Conservation (phyloP, 2,329 filamentous ascomycete genomes). For the Aspergillus vadensis region DNA sequence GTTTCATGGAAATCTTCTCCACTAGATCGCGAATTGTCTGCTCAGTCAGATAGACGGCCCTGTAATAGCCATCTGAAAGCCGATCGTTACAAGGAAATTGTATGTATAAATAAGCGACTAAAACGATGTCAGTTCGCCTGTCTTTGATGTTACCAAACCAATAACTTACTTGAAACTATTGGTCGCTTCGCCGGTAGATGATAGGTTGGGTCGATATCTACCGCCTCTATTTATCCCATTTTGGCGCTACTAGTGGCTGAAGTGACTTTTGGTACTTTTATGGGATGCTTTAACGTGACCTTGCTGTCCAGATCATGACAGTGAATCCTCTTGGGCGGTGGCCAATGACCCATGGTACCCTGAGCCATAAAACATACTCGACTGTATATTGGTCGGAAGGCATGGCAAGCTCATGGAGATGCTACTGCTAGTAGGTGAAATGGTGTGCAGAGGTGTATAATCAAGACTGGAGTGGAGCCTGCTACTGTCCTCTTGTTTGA, state of each 20-base stretch:
- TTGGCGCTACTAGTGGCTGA: conserved; percentile 46
- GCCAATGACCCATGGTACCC: conserved; percentile 25
- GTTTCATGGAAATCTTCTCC: conserved; percentile 73
- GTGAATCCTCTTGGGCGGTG: conserved; percentile 29
- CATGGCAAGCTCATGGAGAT: conserved; percentile 42
- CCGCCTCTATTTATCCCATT: conserved; percentile 83
- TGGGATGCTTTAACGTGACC: conserved; percentile 28
- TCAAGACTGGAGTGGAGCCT: conserved; percentile 38
- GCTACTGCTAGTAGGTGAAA: conserved; percentile 45
- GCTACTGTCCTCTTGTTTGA: conserved; percentile 34
- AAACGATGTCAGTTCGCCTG: conserved; percentile 33
- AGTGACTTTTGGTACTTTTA: conserved; percentile 33
- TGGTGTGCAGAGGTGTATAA: conserved; percentile 35
- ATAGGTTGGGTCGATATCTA: conserved; percentile 84
- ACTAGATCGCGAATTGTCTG: conserved; percentile 75
- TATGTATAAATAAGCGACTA: conserved; percentile 86
- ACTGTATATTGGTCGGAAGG: conserved; percentile 21
- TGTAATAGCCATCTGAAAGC: conserved; percentile 65
- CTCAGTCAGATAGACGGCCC: conserved; percentile 45
- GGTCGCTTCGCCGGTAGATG: conserved; percentile 72
- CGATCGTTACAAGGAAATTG: conserved; percentile 57
- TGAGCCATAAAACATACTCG: conserved; percentile 22
- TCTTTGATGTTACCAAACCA: neutral
- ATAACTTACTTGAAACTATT: conserved; percentile 63
- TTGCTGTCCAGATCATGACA: conserved; percentile 22